Conservation (phyloP, 1,139 yeast species). For the Lodderomyces oxycetoniae region DNA sequence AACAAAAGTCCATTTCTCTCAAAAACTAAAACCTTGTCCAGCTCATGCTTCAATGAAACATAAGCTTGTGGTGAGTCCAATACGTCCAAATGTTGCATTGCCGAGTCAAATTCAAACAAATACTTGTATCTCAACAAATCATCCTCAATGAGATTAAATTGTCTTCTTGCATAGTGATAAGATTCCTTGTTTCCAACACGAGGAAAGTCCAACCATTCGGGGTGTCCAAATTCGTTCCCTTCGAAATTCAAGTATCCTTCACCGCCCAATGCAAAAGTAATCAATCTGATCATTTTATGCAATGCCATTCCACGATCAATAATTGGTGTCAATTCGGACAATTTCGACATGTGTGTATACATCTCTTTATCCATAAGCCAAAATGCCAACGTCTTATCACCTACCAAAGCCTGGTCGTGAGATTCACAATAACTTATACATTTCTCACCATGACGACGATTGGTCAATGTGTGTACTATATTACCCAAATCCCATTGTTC, state of each 20-base stretch:
- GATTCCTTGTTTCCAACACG: conserved; percentile 83
- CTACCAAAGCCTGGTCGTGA: conserved; percentile 96
- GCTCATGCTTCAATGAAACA: conserved; percentile 81
- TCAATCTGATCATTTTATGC: conserved; percentile 82
- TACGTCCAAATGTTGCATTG: conserved; percentile 83
- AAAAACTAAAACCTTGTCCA: conserved; percentile 81
- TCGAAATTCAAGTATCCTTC: conserved; percentile 95
- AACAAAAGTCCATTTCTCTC: conserved; percentile 85
- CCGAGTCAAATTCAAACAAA: conserved; percentile 73
- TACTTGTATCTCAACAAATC: conserved; percentile 72
- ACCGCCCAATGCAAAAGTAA: conserved; percentile 89
- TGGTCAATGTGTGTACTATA: conserved; percentile 77
- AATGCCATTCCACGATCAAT: conserved; percentile 86
- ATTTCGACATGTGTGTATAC: conserved; percentile 90
- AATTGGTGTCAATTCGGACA: conserved; percentile 68
- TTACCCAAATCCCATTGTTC: conserved; percentile 89
- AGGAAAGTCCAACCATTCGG: conserved; percentile 98
- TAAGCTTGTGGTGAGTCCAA: conserved; percentile 76
- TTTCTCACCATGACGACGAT: conserved; percentile 83
- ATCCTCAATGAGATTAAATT: conserved; percentile 82
- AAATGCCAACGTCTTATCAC: conserved; percentile 93
- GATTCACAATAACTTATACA: conserved; percentile 93
- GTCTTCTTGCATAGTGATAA: conserved; percentile 92
- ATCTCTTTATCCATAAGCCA: conserved; percentile 99
- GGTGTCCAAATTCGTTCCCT: conserved; percentile 98